These are phyloP conservation scores for Colletotrichum sansevieriae DNA, from an alignment of 2,329 filamentous ascomycete species.

Conservation along the genomic window DNA sequence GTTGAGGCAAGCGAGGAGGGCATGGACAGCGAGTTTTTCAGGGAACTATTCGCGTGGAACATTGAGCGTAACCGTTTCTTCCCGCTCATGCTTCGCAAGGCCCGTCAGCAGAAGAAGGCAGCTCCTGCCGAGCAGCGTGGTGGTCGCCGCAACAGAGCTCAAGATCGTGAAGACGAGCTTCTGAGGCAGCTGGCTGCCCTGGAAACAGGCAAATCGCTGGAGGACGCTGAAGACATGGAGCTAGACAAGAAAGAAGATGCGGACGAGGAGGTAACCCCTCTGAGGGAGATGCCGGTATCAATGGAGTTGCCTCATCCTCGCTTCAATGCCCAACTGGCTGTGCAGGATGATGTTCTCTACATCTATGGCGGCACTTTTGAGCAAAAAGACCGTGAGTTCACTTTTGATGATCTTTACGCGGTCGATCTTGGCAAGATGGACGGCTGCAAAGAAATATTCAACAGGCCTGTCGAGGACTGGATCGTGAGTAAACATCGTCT, in stretches of 20 bases:
- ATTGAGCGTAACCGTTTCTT: constrained; percentile 97
- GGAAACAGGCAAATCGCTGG: constrained; percentile 78
- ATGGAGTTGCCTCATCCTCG: constrained; percentile 90
- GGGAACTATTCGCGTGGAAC: constrained; percentile 92
- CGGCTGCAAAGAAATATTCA: constrained; percentile 92
- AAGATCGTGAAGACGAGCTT: constrained; percentile 92
- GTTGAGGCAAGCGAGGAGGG: constrained; percentile 92
- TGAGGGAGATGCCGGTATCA: constrained; percentile 73
- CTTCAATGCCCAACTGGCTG: constrained; percentile 91
- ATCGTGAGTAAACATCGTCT: constrained; percentile 63
- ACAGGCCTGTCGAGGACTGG: constrained; percentile 87
- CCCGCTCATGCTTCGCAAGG: constrained; percentile 80
- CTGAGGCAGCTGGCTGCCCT: constrained; percentile 88
- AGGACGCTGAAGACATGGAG: constrained; percentile 63
- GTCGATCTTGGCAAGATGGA: constrained; percentile 96
- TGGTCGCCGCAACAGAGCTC: constrained; percentile 78
- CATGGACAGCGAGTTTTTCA: constrained; percentile 98
- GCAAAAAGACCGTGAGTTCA: constrained; percentile 93
- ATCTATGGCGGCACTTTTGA: constrained; percentile 97
- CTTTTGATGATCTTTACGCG: constrained; percentile 94
- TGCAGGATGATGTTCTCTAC: constrained; percentile 93
- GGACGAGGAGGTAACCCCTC: constrained; percentile 68
- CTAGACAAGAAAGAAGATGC: constrained; percentile 62
- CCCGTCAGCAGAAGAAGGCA: constrained; percentile 76
- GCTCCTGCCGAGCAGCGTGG: constrained; percentile 68